Percentiles rank a stretch among this genome's conserved stretches.
These are phyloP conservation scores for Phytophthora crassamura DNA, from an alignment of 352 stramenopile genomes.

Conservation along the genomic window DNA sequence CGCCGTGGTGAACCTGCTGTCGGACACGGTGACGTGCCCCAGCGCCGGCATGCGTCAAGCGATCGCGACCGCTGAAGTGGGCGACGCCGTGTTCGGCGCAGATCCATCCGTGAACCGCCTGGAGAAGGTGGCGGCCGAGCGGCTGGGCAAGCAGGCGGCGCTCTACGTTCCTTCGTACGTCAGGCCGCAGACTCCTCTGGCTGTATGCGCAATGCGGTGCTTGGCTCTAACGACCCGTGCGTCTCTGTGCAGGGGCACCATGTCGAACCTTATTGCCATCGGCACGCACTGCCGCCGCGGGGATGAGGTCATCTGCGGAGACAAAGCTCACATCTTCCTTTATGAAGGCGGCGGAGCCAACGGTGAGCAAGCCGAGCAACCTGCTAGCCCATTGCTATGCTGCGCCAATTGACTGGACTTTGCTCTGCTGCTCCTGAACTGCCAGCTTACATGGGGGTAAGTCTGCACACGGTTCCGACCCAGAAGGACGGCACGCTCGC, in stretches of 20 bases:
- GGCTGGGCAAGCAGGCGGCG: slow-evolving; percentile 95
- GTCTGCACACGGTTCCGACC: slow-evolving; percentile 89
- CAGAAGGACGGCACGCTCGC: slow-evolving; percentile 83
- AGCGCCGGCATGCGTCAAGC: slow-evolving; percentile 92
- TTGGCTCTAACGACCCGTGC: slow-evolving; percentile 9
- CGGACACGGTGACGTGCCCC: slow-evolving; percentile 97
- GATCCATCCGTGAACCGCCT: slow-evolving; percentile 96
- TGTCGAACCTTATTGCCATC: slow-evolving; percentile 97
- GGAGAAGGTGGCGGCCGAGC: slow-evolving; percentile 89
- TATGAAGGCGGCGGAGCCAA: slow-evolving; percentile 95
- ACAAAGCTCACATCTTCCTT: slow-evolving; percentile 96
- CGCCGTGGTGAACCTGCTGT: slow-evolving; percentile 92
- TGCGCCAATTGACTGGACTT: slow-evolving; percentile 1
- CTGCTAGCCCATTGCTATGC: background rate
- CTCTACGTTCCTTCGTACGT: slow-evolving; percentile 96
- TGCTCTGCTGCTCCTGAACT: slow-evolving; percentile 3
- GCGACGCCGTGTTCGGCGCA: slow-evolving; percentile 77
- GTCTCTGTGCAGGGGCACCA: slow-evolving; percentile 88
- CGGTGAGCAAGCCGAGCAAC: slow-evolving; percentile 42
- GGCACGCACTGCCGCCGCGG: slow-evolving; percentile 93
- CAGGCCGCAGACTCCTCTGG: background rate
- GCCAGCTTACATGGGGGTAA: slow-evolving; percentile 90
- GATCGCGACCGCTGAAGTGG: slow-evolving; percentile 82
- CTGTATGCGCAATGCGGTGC: background rate
- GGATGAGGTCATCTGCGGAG: slow-evolving; percentile 95